phyloP scores from a whole-genome alignment of 257 asterid genomes.

The Forsythia viridissima region DNA sequence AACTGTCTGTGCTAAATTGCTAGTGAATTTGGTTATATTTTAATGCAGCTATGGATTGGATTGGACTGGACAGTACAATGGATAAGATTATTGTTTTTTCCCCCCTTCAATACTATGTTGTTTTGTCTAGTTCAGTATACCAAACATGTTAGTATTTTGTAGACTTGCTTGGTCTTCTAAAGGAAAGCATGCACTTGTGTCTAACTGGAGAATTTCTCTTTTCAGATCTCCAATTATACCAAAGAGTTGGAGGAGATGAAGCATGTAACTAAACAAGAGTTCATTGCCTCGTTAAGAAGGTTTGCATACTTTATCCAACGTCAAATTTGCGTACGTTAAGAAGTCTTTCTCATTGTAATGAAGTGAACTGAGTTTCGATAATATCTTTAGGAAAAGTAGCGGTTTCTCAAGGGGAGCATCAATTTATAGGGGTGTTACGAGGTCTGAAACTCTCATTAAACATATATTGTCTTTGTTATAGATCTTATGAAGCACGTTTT shows the following conservation, averaged over 20 bases:
- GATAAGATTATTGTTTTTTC: no score
- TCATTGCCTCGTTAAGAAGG: slow-evolving; percentile 93
- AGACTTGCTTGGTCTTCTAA: not conserved
- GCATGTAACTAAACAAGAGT: slow-evolving; percentile 76
- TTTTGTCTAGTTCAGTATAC: not conserved
- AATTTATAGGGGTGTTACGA: slow-evolving; percentile 85
- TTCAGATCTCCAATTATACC: slow-evolving; percentile 64
- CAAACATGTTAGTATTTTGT: not conserved
- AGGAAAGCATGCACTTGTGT: no score
- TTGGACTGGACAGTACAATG: no score
- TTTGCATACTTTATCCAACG: slow-evolving; percentile 1
- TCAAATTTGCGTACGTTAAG: no score
- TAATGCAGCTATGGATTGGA: not conserved
- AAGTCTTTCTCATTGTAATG: not conserved
- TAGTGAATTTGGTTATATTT: no score
- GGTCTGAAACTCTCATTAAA: slow-evolving; percentile 37
- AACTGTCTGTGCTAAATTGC: not conserved
- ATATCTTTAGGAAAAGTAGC: slow-evolving; percentile 68
- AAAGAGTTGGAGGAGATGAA: slow-evolving; percentile 88
- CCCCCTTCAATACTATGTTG: not conserved
- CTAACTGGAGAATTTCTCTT: not conserved
- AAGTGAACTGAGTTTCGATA: not conserved
- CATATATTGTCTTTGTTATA: not conserved
- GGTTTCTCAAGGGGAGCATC: slow-evolving; percentile 96
- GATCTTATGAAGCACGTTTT: not conserved